These are phyloP conservation scores for Zopfochytrium polystomum DNA, from an alignment of 371 early-diverging fungal genomes.

Conservation along the genomic window DNA sequence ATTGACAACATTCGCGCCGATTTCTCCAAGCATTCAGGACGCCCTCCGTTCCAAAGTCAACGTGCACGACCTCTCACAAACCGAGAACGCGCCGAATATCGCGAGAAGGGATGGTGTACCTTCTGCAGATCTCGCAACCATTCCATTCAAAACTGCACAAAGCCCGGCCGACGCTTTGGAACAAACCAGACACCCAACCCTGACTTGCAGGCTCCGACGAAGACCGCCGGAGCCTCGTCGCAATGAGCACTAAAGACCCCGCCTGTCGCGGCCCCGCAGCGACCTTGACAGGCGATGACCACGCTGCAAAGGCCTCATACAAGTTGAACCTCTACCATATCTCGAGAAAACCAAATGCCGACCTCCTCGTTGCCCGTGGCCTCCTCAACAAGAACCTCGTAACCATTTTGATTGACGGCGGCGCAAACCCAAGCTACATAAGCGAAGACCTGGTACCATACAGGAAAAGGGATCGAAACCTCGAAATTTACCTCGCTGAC, in stretches of 20 bases:
- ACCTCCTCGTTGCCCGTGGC: constrained; percentile 5
- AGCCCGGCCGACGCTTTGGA: neutral
- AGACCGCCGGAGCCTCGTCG: neutral
- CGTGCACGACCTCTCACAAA: neutral
- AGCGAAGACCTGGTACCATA: neutral
- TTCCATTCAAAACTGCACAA: neutral
- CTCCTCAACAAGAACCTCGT: neutral
- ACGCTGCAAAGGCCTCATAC: neutral
- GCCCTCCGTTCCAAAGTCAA: too few species aligned
- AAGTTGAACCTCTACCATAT: neutral
- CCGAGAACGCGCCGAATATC: neutral
- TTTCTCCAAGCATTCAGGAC: neutral
- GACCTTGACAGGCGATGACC: neutral
- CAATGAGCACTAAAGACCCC: neutral
- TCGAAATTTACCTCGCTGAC: neutral
- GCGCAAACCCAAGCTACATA: constrained; percentile 18
- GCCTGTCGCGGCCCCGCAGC: neutral
- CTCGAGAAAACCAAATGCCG: neutral
- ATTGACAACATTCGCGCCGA: constrained; percentile 1
- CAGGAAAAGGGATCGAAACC: neutral
- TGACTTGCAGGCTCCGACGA: too few species aligned
- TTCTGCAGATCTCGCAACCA: neutral
- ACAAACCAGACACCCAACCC: too few species aligned
- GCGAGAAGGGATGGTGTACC: neutral
- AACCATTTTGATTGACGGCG: constrained; percentile 10